Evolutionary conservation across 805 yeast species (phyloP), one percentile per base, ranked within the genome.

Genomic region (Jamesozyma lodderae): DNA sequence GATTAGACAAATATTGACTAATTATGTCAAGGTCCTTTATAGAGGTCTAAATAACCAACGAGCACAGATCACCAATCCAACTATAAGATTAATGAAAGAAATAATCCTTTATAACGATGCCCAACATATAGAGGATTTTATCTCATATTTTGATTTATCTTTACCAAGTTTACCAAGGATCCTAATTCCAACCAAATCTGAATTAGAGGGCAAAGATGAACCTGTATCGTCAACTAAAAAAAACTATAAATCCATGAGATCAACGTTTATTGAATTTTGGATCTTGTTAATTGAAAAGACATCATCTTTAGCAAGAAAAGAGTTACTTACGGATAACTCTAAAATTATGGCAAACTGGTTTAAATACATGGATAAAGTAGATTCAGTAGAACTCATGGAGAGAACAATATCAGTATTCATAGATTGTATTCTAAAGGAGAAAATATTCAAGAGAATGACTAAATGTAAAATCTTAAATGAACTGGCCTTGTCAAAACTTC

Each of bases 381-480:
- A 86, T 53, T 62, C 76, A 8, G 53, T 59, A 6, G 65, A 63
- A 1, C 37, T 69, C 3, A 52, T 79, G 10, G 40, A 40, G 0
- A 37, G 53, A 17, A 63, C 79, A 0, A 40, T 84, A 3, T 54
- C 58, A 0, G 67, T 75, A 19, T 62, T 85, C 41, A 73, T 68
- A 14, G 52, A 60, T 1, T 62, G 64, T 17, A 69, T 88, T 2
- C 51, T 85, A 25, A 55, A 62, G 20, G 96, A 88, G 46, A 51
- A 64, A 2, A 60, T 70, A 10, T 81, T 77, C 53, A 75, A 75
- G 47, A 79, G 77, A 50, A 65, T 79, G 42, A 72, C 86, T 0
- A 88, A 87, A 55, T 72, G 85, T 43, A 75, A 76, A 42, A 70
- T 87, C 13, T 71, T 90, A 51, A 85, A 84, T 48, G 96, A 88